Base-by-base conservation (phyloP, 2,329 filamentous ascomycete genomes). In the Thielaviopsis musarum region DNA sequence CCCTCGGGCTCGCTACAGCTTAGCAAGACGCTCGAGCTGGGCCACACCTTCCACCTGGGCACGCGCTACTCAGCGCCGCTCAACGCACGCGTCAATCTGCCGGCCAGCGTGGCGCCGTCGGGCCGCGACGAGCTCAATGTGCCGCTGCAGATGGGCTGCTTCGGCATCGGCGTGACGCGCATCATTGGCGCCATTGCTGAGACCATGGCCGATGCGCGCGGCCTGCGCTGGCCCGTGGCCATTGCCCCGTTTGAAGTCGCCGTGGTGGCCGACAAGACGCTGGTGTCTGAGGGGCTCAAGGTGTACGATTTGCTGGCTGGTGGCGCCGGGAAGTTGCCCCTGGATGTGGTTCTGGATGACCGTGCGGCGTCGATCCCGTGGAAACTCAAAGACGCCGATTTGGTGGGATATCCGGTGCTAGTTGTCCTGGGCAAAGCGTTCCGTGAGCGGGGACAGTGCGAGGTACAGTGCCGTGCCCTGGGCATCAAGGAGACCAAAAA, bases 1-100 rank as follows among this genome's bases (percentile, higher is more conserved):
- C 67, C 72, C 0, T 66, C 74, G 0, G 86, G 86, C 0, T 73
- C 70, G 1, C 74, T 97, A 22, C 75, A 75, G 52, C 75, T 87
- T 2, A 78, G 85, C 60, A 84, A 80, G 63, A 88, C 90, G 7
- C 84, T 97, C 56, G 93, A 98, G 71, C 77, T 97, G 17, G 93
- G 89, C 0, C 93, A 98, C 70, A 97, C 93, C 0, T 98, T 98
- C 72, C 84, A 94, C 69, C 82, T 98, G 1, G 91, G 91, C 12
- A 91, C 88, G 1, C 82, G 91, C 30, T 98, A 98, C 73, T 91
- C 87, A 24, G 75, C 80, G 21, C 85, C 89, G 0, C 76, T 98
- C 0, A 73, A 78, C 7, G 86, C 88, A 1, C 75, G 71, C 0
- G 78, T 93, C 2, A 72, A 74, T 4, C 63, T 71, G 2, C 67